These are phyloP conservation scores for Drosera spatulata DNA, from an alignment of 179 eudicot genomes.

Conservation along the genomic window DNA sequence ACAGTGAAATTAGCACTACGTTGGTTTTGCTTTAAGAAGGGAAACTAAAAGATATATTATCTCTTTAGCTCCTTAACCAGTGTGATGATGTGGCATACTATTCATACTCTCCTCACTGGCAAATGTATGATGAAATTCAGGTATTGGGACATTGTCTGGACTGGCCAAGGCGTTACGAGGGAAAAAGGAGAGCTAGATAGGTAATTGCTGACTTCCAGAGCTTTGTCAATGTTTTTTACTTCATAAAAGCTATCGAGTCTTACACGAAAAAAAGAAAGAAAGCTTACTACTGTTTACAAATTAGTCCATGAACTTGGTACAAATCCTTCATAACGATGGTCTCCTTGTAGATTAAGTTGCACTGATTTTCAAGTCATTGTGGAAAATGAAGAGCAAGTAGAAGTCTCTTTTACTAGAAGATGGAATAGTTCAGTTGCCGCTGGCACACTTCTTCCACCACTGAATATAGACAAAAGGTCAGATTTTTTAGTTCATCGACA, in stretches of 20 bases:
- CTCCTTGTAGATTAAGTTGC: constrained; percentile 35
- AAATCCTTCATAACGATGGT: neutral
- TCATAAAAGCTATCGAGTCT: too few relatives aligned
- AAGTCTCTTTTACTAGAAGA: constrained; percentile 53
- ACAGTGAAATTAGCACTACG: too few relatives aligned
- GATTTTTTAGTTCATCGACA: neutral
- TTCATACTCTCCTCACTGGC: too few relatives aligned
- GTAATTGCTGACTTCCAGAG: constrained; percentile 4
- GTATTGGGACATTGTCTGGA: constrained; percentile 45
- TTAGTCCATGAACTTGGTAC: neutral
- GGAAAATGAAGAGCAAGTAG: constrained; percentile 49
- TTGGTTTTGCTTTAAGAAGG: too few relatives aligned
- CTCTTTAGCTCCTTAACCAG: too few relatives aligned
- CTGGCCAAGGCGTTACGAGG: constrained; percentile 27
- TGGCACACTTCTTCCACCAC: constrained; percentile 27
- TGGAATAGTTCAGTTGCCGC: constrained; percentile 38
- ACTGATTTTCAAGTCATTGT: constrained; percentile 32
- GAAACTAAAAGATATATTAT: too few relatives aligned
- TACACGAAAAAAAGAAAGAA: neutral
- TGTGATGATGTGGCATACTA: too few relatives aligned
- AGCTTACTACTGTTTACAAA: constrained; percentile 12
- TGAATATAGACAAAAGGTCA: constrained; percentile 72
- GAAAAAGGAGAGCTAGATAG: constrained; percentile 36
- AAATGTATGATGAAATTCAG: constrained; percentile 4
- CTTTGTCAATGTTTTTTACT: neutral